Evolutionary conservation across 129 eudicot genomes (phyloP), one percentile per base, ranked within the genome.

Genomic region (Helianthus tuberosus): DNA sequence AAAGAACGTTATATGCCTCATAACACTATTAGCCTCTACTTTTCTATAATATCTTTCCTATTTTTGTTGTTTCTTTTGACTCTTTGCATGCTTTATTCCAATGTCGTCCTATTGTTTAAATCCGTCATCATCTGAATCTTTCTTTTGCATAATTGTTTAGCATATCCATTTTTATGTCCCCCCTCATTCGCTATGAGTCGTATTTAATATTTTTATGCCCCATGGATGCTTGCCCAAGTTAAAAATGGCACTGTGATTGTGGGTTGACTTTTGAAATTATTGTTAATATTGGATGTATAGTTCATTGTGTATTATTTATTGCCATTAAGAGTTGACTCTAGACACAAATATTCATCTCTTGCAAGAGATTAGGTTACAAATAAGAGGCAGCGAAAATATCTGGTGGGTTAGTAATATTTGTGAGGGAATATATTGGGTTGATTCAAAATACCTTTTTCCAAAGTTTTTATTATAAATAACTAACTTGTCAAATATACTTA

Each of bases 281-380:
- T 39, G 3, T 39, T 39, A 20, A 20, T 20, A 39, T 39, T 39
- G 44, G 44, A 39, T 10, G 64, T 50, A 50, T 2, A 4, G 55
- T 4, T 50, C 55, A 50, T 12, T 5, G 17, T 4, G 10, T 17
- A 6, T 58, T 58, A 25, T 58, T 25, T 58, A 58, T 58, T 58
- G 64, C 8, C n/a, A 25, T 23, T 23, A 58, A 58, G 38, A 23
- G 64, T 57, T 57, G 64, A 57, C 64, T 57, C 38, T 23, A 57
- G 3, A 29, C 38, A 57, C 64, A 57, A 23, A 25, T 20, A 23
- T 23, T 57, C 62, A 55, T 20, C 36, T 55, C 60, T 54, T 54
- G 60, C 29, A 17, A 54, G 60, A 7, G 35, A 55, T 55, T 10
- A 20, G 35, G 62, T 55, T 55, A 55, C 23, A 20, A 32, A 55